Conservation (phyloP, 371 early-diverging fungal species). For the Mortierella sp. region DNA sequence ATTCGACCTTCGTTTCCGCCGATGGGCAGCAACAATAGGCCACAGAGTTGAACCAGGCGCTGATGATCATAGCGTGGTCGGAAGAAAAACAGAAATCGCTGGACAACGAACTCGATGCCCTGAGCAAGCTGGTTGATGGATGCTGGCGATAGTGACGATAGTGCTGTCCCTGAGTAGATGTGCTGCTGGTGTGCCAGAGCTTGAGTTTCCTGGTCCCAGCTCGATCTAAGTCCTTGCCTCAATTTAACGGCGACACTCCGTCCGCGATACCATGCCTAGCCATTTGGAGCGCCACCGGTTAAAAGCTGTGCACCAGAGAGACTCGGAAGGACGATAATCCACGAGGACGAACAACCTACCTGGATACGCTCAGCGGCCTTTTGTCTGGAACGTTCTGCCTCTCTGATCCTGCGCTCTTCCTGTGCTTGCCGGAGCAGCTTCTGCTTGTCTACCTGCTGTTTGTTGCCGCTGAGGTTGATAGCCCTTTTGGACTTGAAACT, state of each 20-base stretch:
- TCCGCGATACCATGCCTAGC: conserved; percentile 61
- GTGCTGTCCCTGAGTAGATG: background rate
- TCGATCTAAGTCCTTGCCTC: conserved; percentile 50
- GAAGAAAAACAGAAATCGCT: conserved; percentile 53
- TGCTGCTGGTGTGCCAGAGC: background rate
- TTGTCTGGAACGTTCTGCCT: conserved; percentile 70
- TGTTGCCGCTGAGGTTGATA: conserved; percentile 86
- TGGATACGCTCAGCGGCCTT: conserved; percentile 75
- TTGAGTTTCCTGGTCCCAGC: conserved; percentile 45
- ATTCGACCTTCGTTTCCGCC: background rate
- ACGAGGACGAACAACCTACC: conserved; percentile 43
- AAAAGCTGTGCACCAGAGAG: no score
- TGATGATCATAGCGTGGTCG: conserved; percentile 33
- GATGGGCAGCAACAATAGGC: conserved; percentile 13
- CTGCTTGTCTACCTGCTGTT: conserved; percentile 69
- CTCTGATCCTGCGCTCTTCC: conserved; percentile 78
- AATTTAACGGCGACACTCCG: conserved; percentile 47
- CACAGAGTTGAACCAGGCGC: conserved; percentile 31
- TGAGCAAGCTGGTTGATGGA: conserved; percentile 11
- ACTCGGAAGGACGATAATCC: background rate
- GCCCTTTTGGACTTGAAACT: conserved; percentile 73
- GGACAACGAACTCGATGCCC: conserved; percentile 5
- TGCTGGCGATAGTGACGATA: conserved; percentile 1
- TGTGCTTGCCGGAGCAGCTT: conserved; percentile 78
- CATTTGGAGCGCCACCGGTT: background rate